Conservation (phyloP, 2,329 filamentous ascomycete species). For the Xylaria sp. region DNA sequence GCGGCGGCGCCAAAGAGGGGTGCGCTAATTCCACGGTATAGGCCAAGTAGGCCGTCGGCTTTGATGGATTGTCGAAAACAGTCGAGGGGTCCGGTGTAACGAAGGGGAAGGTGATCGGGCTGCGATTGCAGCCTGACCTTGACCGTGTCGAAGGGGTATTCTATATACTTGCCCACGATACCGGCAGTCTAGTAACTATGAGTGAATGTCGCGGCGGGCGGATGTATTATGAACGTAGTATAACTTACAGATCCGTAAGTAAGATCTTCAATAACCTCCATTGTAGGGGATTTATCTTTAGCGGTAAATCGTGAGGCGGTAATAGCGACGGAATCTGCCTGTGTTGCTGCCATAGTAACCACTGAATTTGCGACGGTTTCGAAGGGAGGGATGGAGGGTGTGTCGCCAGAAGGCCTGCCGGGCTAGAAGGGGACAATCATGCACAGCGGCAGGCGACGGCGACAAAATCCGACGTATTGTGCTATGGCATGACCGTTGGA, state of each 20-base stretch:
- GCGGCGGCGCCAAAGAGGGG: constrained; percentile 90
- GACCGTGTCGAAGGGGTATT: constrained; percentile 98
- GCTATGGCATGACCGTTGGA: constrained; percentile 40
- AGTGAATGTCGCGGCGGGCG: constrained; percentile 8
- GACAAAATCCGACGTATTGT: constrained; percentile 41
- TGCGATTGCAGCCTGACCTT: constrained; percentile 99
- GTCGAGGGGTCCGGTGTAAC: constrained; percentile 88
- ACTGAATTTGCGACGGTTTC: constrained; percentile 19
- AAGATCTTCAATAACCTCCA: constrained; percentile 86
- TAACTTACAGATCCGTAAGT: constrained; percentile 82
- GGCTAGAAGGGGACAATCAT: constrained; percentile 37
- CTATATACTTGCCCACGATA: constrained; percentile 92
- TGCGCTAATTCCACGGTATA: constrained; percentile 94
- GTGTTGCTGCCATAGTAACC: constrained; percentile 46
- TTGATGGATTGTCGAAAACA: constrained; percentile 90
- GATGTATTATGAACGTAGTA: constrained; percentile 33
- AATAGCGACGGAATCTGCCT: constrained; percentile 40
- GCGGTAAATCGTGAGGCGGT: constrained; percentile 37
- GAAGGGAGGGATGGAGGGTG: constrained; percentile 5
- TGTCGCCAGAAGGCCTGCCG: constrained; percentile 39
- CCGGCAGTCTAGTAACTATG: constrained; percentile 72
- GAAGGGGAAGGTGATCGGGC: constrained; percentile 81
- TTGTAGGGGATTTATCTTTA: constrained; percentile 52
- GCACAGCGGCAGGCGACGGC: constrained; percentile 43
- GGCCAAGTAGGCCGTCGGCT: constrained; percentile 79